Percentiles rank a stretch among this genome's conserved stretches.
phyloP scores from a whole-genome alignment of 768 basidiomycete species.

The Tricholomella constricta region DNA sequence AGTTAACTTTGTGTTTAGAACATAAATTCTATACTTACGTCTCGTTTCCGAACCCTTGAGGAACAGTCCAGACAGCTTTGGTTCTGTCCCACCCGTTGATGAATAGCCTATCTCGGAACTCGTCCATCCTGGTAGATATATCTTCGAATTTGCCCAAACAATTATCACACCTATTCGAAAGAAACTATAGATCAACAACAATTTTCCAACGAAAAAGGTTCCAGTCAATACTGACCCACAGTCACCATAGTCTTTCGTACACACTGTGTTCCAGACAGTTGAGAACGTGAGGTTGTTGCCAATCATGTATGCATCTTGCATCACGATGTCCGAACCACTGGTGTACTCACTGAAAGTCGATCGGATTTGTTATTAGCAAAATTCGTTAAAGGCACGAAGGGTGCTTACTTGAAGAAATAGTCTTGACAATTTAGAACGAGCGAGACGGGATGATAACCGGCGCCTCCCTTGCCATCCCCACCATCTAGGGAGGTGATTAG shows the following conservation, averaged over 20 bases:
- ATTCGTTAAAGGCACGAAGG: neutral
- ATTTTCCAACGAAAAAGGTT: neutral
- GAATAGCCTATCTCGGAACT: conserved; percentile 59
- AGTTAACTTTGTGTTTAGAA: neutral
- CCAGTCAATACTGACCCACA: conserved; percentile 60
- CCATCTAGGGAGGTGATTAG: conserved; percentile 61
- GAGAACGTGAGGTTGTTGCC: conserved; percentile 69
- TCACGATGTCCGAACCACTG: conserved; percentile 65
- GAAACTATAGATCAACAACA: neutral
- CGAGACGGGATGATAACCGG: conserved; percentile 67
- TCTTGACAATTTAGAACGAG: conserved; percentile 68
- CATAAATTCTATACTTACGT: conserved; percentile 38
- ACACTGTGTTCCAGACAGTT: conserved; percentile 58
- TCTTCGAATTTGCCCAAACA: conserved; percentile 75
- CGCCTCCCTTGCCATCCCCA: conserved; percentile 46
- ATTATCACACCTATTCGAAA: conserved; percentile 45
- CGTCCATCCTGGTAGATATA: conserved; percentile 65
- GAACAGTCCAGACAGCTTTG: conserved; percentile 78
- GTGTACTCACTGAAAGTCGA: conserved; percentile 39
- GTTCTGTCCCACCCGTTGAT: conserved; percentile 68
- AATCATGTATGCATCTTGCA: conserved; percentile 67
- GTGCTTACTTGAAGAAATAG: conserved; percentile 54
- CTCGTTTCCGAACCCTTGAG: conserved; percentile 71
- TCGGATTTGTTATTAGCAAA: neutral
- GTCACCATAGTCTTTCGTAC: conserved; percentile 66